These are phyloP conservation scores for Trichaptum fuscoviolaceum DNA, from an alignment of 768 basidiomycete genomes.

Conservation along the genomic window DNA sequence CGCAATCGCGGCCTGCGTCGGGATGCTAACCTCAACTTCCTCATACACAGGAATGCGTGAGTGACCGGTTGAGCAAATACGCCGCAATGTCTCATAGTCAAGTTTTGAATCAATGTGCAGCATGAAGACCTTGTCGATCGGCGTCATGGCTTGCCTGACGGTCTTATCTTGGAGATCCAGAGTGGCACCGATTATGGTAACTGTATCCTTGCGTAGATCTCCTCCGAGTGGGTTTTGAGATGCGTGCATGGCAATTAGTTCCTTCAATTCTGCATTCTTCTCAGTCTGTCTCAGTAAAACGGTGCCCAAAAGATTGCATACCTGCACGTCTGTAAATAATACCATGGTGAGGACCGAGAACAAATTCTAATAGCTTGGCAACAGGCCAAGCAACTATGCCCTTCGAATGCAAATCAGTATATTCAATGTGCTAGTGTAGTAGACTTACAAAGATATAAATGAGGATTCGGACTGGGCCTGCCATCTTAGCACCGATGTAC, in stretches of 20 bases:
- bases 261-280: slow-evolving; percentile 60
- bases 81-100: slow-evolving; percentile 73
- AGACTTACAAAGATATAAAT: slow-evolving; percentile 61
- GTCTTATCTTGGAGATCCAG: slow-evolving; percentile 85
- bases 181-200: slow-evolving; percentile 85
- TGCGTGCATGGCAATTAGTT: slow-evolving; percentile 86
- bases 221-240: slow-evolving; percentile 70
- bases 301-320: slow-evolving; percentile 15
- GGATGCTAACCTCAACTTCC: slow-evolving; percentile 59
- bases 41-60: slow-evolving; percentile 82
- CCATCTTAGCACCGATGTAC: slow-evolving; percentile 86
- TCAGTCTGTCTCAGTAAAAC: not conserved
- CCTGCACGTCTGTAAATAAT: slow-evolving; percentile 82
- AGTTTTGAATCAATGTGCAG: slow-evolving; percentile 78
- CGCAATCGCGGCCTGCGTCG: slow-evolving; percentile 16
- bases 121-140: slow-evolving; percentile 80
- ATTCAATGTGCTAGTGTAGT: not conserved
- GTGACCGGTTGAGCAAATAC: slow-evolving; percentile 74
- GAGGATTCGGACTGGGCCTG: slow-evolving; percentile 56
- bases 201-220: slow-evolving; percentile 81
- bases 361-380: slow-evolving; percentile 73
- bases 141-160: slow-evolving; percentile 79
- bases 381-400: slow-evolving; percentile 80
- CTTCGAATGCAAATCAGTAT: slow-evolving; percentile 28
- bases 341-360: slow-evolving; percentile 80